These are phyloP conservation scores for Cyphellophora attinorum DNA, from an alignment of 2,329 filamentous ascomycete genomes.

Conservation along the genomic window DNA sequence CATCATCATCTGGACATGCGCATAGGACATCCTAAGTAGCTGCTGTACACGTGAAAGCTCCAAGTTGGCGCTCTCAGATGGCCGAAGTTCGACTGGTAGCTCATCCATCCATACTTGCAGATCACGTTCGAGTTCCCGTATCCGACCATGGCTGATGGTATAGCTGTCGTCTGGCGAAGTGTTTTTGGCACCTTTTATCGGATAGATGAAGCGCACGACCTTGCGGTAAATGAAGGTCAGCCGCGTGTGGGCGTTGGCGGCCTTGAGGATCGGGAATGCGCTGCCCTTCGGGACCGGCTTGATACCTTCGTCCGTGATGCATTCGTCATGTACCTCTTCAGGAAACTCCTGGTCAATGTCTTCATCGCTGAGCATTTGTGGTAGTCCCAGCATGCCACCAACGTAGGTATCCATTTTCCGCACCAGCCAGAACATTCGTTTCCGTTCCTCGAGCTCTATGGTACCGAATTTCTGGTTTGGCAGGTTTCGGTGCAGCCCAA, in stretches of 20 bases:
- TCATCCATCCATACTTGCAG: constrained; percentile 54
- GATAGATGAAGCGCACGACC: constrained; percentile 55
- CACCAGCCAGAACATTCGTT: constrained; percentile 49
- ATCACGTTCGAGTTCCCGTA: constrained; percentile 55
- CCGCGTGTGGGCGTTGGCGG: constrained; percentile 50
- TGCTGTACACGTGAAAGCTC: constrained; percentile 61
- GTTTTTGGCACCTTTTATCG: constrained; percentile 36
- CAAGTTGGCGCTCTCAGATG: constrained; percentile 64
- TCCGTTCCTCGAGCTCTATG: constrained; percentile 62
- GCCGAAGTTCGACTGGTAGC: constrained; percentile 67
- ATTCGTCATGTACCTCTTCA: constrained; percentile 35
- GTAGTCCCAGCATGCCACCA: constrained; percentile 38
- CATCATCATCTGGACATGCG: constrained; percentile 54
- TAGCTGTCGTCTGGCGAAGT: constrained; percentile 44
- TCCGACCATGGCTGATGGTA: constrained; percentile 54
- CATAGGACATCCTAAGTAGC: constrained; percentile 53
- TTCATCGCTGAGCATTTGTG: constrained; percentile 39
- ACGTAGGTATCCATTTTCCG: constrained; percentile 43
- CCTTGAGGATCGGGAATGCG: constrained; percentile 47
- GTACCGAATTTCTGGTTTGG: constrained; percentile 58
- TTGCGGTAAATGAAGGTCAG: constrained; percentile 50
- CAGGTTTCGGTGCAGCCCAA: constrained; percentile 68
- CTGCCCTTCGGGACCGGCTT: constrained; percentile 44
- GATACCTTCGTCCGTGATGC: constrained; percentile 35
- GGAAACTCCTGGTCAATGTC: constrained; percentile 42